Evolutionary conservation across 257 asterid genomes (phyloP).

Genomic region (Knoxia roxburghii): DNA sequence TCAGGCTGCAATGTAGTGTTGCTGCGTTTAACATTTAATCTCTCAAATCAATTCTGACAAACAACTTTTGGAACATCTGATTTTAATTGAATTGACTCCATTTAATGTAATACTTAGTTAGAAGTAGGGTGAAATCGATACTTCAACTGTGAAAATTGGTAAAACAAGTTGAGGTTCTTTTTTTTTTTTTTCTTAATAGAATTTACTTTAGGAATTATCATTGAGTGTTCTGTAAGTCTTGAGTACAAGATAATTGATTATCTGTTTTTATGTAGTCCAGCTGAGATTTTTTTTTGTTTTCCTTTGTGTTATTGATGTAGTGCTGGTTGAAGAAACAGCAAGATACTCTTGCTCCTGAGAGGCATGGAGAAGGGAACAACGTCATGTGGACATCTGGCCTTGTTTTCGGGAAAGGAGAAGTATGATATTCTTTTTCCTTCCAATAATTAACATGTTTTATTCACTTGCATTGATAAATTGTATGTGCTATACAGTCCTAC

Average conservation of each 20-base stretch:
- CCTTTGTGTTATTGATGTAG: constrained; percentile 34
- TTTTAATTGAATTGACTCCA: constrained; percentile 1
- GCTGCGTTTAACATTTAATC: background rate
- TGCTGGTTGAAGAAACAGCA: constrained; percentile 97
- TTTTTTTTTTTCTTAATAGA: background rate
- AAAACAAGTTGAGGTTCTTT: background rate
- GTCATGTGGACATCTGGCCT: constrained; percentile 86
- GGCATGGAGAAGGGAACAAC: constrained; percentile 39
- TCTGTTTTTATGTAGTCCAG: constrained; percentile 4
- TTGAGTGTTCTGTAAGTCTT: background rate
- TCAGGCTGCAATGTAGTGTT: background rate
- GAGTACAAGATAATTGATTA: background rate
- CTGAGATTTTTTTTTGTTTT: constrained; percentile 1
- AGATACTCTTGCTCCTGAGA: constrained; percentile 66
- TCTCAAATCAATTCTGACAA: background rate
- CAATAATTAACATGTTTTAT: background rate
- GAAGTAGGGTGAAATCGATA: background rate
- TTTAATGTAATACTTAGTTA: background rate
- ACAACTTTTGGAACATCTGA: background rate
- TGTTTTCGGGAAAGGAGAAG: constrained; percentile 87
- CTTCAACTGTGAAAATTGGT: background rate
- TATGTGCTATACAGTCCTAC: background rate
- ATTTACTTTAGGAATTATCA: background rate
- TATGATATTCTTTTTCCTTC: constrained; percentile 19
- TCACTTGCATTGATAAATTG: background rate